Evolutionary conservation across 495 filamentous ascomycete genomes (phyloP).

Genomic region (Podospora fimiseda): DNA sequence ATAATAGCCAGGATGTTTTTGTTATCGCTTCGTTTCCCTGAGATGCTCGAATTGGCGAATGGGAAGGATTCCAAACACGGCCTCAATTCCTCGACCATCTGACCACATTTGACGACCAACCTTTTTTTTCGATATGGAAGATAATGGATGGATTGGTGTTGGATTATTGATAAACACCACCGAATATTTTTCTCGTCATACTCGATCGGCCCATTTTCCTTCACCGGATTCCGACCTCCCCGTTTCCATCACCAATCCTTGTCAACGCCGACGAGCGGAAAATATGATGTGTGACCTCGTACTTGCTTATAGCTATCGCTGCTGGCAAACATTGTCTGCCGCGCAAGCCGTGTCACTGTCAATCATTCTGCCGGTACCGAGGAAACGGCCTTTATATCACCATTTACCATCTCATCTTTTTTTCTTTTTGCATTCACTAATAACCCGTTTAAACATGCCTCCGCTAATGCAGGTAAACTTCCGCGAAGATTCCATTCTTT

Average conservation of each 20-base stretch:
- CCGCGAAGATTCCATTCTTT: conserved; percentile 2
- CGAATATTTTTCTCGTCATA: too few species aligned
- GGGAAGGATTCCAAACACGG: neutral
- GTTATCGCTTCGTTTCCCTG: neutral
- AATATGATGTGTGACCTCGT: conserved; percentile 3
- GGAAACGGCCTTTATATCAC: neutral
- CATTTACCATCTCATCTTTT: too few species aligned
- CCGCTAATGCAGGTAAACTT: conserved; percentile 16
- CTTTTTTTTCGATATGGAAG: neutral
- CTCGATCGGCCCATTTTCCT: neutral
- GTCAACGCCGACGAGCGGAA: neutral
- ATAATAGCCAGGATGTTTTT: neutral
- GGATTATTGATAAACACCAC: too few species aligned
- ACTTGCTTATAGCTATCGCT: neutral
- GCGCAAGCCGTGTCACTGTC: conserved; percentile 14
- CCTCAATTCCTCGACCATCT: neutral
- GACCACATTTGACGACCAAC: neutral
- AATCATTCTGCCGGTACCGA: conserved; percentile 23
- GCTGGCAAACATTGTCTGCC: conserved; percentile 6
- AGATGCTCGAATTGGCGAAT: neutral
- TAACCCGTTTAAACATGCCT: neutral
- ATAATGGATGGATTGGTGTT: neutral
- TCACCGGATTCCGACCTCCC: neutral
- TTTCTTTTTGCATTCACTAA: too few species aligned
- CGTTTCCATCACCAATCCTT: neutral